Evolutionary conservation across 768 basidiomycete species (phyloP).

Genomic region (Psilocybe cubensis): DNA sequence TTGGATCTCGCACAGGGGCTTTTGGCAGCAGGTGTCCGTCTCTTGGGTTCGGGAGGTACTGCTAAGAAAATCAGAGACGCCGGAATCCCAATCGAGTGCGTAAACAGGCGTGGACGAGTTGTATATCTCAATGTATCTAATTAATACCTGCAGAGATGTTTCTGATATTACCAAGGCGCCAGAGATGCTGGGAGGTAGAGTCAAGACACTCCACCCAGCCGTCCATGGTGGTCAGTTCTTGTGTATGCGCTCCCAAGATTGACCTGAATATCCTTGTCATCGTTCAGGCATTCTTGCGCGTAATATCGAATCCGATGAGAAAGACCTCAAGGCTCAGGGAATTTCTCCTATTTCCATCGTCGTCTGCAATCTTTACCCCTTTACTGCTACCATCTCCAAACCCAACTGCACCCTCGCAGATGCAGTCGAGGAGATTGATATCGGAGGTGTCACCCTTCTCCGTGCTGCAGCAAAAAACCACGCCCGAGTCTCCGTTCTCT

Average conservation of each 20-base stretch:
- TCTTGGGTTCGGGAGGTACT: slow-evolving; percentile 96
- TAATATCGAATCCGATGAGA: slow-evolving; percentile 86
- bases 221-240: slow-evolving; percentile 84
- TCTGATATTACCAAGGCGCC: slow-evolving; percentile 97
- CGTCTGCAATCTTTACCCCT: slow-evolving; percentile 99
- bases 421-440: slow-evolving; percentile 98
- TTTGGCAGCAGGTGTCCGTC: slow-evolving; percentile 75
- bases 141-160: slow-evolving; percentile 78
- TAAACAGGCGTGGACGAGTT: slow-evolving; percentile 22
- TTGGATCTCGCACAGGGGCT: slow-evolving; percentile 90
- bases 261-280: slow-evolving; percentile 5
- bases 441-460: slow-evolving; percentile 96
- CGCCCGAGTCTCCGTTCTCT: slow-evolving; percentile 86
- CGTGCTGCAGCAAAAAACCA: slow-evolving; percentile 99
- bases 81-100: slow-evolving; percentile 88
- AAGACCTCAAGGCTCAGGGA: slow-evolving; percentile 78
- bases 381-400: slow-evolving; percentile 87
- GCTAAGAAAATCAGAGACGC: slow-evolving; percentile 97
- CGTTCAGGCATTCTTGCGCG: slow-evolving; percentile 91
- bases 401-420: slow-evolving; percentile 89
- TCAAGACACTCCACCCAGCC: slow-evolving; percentile 97
- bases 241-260: not conserved
- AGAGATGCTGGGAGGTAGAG: slow-evolving; percentile 98
- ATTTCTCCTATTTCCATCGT: slow-evolving; percentile 96
- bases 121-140: not conserved